Conservation (phyloP, 2,329 filamentous ascomycete genomes). For the Immersiporthe knoxdaviesiana region DNA sequence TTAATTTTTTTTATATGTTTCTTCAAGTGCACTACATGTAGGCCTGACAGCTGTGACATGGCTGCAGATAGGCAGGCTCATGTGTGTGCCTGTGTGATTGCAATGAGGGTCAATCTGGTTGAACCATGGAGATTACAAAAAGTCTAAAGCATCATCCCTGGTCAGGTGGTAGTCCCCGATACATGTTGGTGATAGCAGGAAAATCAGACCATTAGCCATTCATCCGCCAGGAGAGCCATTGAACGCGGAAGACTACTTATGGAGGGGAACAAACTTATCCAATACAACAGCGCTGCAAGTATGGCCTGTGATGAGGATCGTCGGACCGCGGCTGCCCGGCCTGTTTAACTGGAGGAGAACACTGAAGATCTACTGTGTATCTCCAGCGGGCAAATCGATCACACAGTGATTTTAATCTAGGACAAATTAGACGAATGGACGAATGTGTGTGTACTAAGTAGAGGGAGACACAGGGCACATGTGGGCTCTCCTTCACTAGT, state of each 20-base stretch:
- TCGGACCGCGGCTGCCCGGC: neutral
- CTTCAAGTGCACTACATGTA: neutral
- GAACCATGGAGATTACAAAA: neutral
- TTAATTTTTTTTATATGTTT: neutral
- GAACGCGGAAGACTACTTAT: too few species aligned
- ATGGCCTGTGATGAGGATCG: constrained; percentile 1
- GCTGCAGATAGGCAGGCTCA: neutral
- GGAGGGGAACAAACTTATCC: neutral
- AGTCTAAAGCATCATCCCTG: neutral
- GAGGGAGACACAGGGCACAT: neutral
- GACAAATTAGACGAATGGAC: neutral
- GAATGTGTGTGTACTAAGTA: neutral
- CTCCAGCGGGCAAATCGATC: neutral
- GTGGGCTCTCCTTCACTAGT: neutral
- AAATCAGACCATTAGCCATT: neutral
- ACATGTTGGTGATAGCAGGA: neutral
- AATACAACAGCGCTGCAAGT: neutral
- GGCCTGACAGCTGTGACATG: neutral
- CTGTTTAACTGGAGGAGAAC: neutral
- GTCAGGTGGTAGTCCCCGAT: neutral
- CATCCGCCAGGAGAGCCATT: neutral
- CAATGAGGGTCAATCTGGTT: neutral
- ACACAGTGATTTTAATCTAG: neutral
- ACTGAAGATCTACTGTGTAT: neutral
- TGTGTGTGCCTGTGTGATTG: neutral